These are phyloP conservation scores for Clavispora vitiphila DNA, from an alignment of 805 yeast genomes.

Conservation along the genomic window DNA sequence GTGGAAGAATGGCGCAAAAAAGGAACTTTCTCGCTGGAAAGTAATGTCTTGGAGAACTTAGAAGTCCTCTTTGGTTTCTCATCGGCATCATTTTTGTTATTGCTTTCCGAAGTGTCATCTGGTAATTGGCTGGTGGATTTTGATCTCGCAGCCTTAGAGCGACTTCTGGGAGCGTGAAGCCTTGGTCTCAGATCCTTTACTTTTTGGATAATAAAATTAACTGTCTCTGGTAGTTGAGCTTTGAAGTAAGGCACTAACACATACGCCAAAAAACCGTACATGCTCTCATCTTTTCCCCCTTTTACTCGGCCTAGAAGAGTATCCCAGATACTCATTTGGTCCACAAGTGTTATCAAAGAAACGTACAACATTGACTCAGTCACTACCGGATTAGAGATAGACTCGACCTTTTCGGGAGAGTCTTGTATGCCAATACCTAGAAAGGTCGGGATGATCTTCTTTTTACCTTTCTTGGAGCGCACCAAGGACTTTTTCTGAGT, in stretches of 20 bases:
- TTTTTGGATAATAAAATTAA: constrained; percentile 41
- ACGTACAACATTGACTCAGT: constrained; percentile 15
- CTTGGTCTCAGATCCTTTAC: constrained; percentile 40
- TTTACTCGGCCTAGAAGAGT: constrained; percentile 34
- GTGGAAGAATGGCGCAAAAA: constrained; percentile 17
- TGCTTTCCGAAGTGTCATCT: too few relatives aligned
- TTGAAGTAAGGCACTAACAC: constrained; percentile 52
- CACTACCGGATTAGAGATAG: constrained; percentile 17
- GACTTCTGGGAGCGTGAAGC: constrained; percentile 21
- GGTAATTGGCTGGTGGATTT: constrained; percentile 5
- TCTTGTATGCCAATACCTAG: constrained; percentile 34
- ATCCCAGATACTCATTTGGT: constrained; percentile 52
- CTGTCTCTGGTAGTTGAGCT: constrained; percentile 42
- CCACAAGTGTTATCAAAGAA: constrained; percentile 41
- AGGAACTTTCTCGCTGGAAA: constrained; percentile 8
- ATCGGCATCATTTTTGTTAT: constrained; percentile 2
- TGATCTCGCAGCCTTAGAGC: constrained; percentile 9
- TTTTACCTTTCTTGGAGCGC: constrained; percentile 14
- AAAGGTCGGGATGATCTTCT: constrained; percentile 38
- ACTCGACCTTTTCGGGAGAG: background rate
- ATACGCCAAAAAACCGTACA: constrained; percentile 45
- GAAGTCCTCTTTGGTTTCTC: constrained; percentile 5
- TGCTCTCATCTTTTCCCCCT: constrained; percentile 32
- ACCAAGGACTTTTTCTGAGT: constrained; percentile 19
- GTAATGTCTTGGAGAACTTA: constrained; percentile 13